Base-by-base conservation (phyloP, 345 rosid species). In the Gossypium stocksii region DNA sequence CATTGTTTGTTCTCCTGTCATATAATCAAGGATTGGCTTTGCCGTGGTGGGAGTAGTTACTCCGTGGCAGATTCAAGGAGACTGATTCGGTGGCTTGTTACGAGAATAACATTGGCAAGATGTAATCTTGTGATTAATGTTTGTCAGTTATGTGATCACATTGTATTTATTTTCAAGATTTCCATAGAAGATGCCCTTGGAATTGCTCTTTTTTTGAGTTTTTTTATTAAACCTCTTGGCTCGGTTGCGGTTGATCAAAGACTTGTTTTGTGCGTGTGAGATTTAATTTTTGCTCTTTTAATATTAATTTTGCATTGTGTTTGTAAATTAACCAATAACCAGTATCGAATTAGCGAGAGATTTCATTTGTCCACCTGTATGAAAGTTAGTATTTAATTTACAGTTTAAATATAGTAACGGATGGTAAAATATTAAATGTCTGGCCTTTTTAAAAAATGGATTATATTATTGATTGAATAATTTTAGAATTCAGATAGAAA, bases 61-160 rank as follows among this genome's bases (percentile, higher is more conserved):
- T 20, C 70, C 53, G 45, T 70, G 62, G 58, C 34, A 56, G 15
- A 71, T 66, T 73, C 16, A 66, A 62, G 70, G 68, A 64, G 70
- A 48, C 64, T 25, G 43, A 16, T 19, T 60, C 60, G 44, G 46
- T 73, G 68, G 51, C 59, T 46, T 54, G 62, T 41, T 3, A 29
- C 6, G 48, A 23, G 60, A 63, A 74, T 63, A 61, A 73, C 60
- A 64, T 51, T 1, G 11, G 62, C 29, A 12, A 27, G 52, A 34
- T 16, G n/a, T 52, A 73, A 60, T 73, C 34, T n/a, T 20, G 45
- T 19, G 27, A 10, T 71, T 41, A 2, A 27, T 27, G 58, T 16
- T 61, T 22, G n/a, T 17, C 4, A 16, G 29, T 49, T 62, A 72
- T 58, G 56, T 66, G 60, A 53, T 66, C 57, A 53, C 69, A 19